Percentiles rank a stretch among this genome's conserved stretches.
phyloP scores from a whole-genome alignment of 1,284 basidiomycete species.

The Rhodotorula glutinis region DNA sequence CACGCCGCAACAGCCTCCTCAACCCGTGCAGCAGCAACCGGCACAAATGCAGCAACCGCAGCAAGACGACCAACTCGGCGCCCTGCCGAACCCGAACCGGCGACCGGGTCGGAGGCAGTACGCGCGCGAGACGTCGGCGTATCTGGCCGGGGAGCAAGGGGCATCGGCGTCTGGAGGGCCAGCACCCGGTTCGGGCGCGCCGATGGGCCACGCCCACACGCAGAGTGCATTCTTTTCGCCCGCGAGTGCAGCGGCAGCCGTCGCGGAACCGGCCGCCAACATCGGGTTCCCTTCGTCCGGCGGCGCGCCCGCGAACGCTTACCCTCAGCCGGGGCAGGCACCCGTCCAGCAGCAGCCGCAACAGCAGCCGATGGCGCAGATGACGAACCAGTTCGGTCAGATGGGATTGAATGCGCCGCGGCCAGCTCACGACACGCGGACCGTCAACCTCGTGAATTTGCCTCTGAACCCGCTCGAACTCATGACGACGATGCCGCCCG shows the following conservation, averaged over 20 bases:
- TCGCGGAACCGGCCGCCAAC: background rate
- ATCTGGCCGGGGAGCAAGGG: conserved; percentile 32
- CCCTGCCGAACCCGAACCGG: background rate
- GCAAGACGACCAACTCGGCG: conserved; percentile 10
- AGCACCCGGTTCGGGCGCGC: background rate
- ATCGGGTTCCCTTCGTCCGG: background rate
- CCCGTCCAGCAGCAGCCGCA: background rate
- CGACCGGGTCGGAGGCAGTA: conserved; percentile 26
- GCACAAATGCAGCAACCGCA: too few species aligned
- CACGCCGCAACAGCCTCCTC: too few species aligned
- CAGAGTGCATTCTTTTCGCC: conserved; percentile 33
- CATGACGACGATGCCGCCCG: conserved; percentile 75
- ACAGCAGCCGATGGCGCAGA: conserved; percentile 55
- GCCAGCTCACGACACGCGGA: conserved; percentile 12
- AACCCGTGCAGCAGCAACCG: background rate
- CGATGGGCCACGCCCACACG: conserved; percentile 33
- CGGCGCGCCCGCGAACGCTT: background rate
- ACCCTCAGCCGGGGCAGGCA: too few species aligned
- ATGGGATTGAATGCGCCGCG: conserved; percentile 62
- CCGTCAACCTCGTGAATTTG: conserved; percentile 73
- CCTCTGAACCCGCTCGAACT: conserved; percentile 80
- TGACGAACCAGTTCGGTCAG: conserved; percentile 79
- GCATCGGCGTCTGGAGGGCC: background rate
- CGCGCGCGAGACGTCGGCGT: conserved; percentile 34
- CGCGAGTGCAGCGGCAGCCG: conserved; percentile 15